These are phyloP conservation scores for Calendula officinalis DNA, from an alignment of 129 eudicot species.

Conservation along the genomic window DNA sequence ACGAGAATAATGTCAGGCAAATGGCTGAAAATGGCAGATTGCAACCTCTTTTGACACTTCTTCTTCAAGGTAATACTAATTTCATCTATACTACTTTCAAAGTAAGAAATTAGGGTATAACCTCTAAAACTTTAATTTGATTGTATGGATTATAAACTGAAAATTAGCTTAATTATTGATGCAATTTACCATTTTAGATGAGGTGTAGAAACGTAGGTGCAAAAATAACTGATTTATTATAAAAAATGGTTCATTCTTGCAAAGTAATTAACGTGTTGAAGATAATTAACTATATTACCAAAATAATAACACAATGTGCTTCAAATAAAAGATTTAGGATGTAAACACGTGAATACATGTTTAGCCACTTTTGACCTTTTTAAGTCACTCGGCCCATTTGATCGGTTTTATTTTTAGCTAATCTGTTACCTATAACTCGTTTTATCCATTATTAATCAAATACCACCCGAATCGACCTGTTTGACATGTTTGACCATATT, in stretches of 20 bases:
- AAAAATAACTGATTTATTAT: not conserved
- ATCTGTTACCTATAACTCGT: too few relatives aligned
- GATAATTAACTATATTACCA: too few relatives aligned
- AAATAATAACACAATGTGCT: not conserved
- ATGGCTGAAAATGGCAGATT: slow-evolving; percentile 93
- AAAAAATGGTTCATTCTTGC: not conserved
- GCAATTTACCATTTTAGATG: not conserved
- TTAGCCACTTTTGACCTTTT: not conserved
- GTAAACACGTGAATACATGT: not conserved
- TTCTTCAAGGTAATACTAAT: slow-evolving; percentile 67
- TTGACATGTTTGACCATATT: not conserved
- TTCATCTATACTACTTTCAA: not conserved
- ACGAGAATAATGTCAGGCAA: slow-evolving; percentile 87
- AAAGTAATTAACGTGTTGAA: not conserved
- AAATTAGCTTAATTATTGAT: not conserved
- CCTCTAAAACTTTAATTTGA: not conserved
- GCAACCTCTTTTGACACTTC: slow-evolving; percentile 76
- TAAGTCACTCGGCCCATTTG: not conserved
- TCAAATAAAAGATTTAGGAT: not conserved
- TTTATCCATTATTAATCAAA: too few relatives aligned
- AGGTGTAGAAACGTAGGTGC: not conserved
- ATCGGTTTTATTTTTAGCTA: not conserved
- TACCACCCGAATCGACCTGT: not conserved
- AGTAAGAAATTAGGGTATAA: not conserved
- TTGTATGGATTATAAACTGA: not conserved